Conservation (phyloP, 2,329 filamentous ascomycete genomes). For the Trichoderma sp. region DNA sequence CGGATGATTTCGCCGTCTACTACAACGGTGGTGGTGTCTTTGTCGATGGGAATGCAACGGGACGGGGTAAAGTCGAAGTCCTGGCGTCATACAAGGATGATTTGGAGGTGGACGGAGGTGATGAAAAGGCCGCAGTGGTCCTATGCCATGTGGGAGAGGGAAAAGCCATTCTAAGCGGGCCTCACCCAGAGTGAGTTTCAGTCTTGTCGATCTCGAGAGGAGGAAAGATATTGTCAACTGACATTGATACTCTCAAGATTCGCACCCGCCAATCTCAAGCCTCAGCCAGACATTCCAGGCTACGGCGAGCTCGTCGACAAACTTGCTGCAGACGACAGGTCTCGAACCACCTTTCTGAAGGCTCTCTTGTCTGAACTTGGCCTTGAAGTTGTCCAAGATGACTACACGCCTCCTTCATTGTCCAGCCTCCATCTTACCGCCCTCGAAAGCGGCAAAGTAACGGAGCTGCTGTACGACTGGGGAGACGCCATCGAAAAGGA, state of each 20-base stretch:
- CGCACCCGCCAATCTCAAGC: slow-evolving; percentile 73
- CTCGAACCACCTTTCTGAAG: slow-evolving; percentile 74
- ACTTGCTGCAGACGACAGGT: slow-evolving; percentile 68
- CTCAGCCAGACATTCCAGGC: slow-evolving; percentile 64
- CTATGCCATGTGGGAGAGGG: slow-evolving; percentile 83
- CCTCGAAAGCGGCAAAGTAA: slow-evolving; percentile 63
- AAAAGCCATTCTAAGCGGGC: slow-evolving; percentile 76
- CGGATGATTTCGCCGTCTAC: slow-evolving; percentile 72
- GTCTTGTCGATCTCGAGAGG: too few relatives aligned
- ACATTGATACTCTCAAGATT: slow-evolving; percentile 60
- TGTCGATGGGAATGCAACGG: slow-evolving; percentile 69
- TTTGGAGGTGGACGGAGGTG: slow-evolving; percentile 74
- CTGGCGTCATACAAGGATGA: slow-evolving; percentile 78
- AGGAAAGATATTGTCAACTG: background rate
- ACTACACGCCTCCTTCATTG: slow-evolving; percentile 72
- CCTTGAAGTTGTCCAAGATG: slow-evolving; percentile 72
- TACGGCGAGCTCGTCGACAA: slow-evolving; percentile 71
- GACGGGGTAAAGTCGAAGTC: slow-evolving; percentile 70
- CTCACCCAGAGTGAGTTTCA: slow-evolving; percentile 77
- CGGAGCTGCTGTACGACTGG: slow-evolving; percentile 67
- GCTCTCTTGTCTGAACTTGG: slow-evolving; percentile 79
- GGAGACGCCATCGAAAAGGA: slow-evolving; percentile 67
- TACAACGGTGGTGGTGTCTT: slow-evolving; percentile 96
- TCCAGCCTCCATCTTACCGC: slow-evolving; percentile 83
- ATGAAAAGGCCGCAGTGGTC: slow-evolving; percentile 75